Evolutionary conservation across 768 basidiomycete genomes (phyloP).

Genomic region (Psilocybe sp.): DNA sequence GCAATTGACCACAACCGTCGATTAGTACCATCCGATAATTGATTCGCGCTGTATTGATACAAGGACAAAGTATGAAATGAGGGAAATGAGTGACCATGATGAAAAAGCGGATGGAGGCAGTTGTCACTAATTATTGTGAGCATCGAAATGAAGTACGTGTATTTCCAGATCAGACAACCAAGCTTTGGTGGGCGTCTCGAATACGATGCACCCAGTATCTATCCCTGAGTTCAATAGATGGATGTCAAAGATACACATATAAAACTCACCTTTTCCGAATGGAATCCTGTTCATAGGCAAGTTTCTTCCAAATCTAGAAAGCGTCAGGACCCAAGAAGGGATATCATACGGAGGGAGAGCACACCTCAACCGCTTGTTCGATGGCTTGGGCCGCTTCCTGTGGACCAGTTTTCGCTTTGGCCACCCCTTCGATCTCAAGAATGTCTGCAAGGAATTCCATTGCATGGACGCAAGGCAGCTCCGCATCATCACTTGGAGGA

Average conservation of each 20-base stretch:
- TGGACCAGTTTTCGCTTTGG: slow-evolving; percentile 24
- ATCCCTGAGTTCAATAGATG: slow-evolving; percentile 10
- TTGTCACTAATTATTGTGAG: too few species aligned
- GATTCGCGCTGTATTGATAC: too few species aligned
- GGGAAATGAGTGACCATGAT: too few species aligned
- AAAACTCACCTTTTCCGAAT: slow-evolving; percentile 67
- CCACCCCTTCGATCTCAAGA: slow-evolving; percentile 53
- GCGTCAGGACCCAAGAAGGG: background rate
- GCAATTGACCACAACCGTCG: too few species aligned
- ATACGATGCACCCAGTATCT: slow-evolving; percentile 84
- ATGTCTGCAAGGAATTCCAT: slow-evolving; percentile 86
- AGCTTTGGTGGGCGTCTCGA: slow-evolving; percentile 41
- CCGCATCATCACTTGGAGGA: slow-evolving; percentile 57
- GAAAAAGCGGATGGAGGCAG: too few species aligned
- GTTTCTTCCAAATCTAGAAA: slow-evolving; percentile 63
- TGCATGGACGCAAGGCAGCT: slow-evolving; percentile 75
- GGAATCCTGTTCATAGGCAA: slow-evolving; percentile 68
- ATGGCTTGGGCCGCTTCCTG: slow-evolving; percentile 24
- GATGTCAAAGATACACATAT: background rate
- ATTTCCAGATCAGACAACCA: slow-evolving; percentile 36
- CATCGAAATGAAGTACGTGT: too few species aligned
- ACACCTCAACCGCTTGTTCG: slow-evolving; percentile 49
- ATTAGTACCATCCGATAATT: too few species aligned
- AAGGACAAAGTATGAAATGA: too few species aligned
- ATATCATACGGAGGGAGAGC: slow-evolving; percentile 8